Evolutionary conservation across 495 filamentous ascomycete genomes (phyloP), one percentile per base, ranked within the genome.

Genomic region (Podospora pseudopauciseta): DNA sequence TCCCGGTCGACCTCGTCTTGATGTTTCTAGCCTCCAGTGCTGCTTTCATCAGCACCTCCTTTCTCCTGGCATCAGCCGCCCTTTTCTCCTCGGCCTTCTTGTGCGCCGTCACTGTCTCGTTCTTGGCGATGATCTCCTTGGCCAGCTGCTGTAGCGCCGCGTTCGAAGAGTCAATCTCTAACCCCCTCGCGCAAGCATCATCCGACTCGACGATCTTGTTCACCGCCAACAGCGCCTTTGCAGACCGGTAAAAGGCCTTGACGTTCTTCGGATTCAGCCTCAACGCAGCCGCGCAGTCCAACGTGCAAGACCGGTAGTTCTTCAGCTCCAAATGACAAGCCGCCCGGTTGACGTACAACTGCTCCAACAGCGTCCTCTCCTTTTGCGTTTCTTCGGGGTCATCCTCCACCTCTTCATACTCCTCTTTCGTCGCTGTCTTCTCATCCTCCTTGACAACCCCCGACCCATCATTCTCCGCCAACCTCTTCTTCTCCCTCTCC

Each of bases 201-300:
- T 88, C 84, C 5, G 95, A 92, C 75, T 95, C 92, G 13, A 78
- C 73, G 63, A 95, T 77, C 73, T 88, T 89, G 70, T 88, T 87
- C 6, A 97, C 84, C 7, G 89, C 87, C 20, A 93, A 80, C 67
- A 95, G 84, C 5, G 95, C 94, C 69, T 83, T 81, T 0, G 90
- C 85, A 30, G 90, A 91, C 65, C 95, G 90, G 77, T 97, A 98
- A 75, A 87, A 91, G 4, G 94, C 93, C 79, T 99, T 99, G 73
- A 94, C 75, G 75, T 95, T 96, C 62, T 70, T 76, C 5, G 88
- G 84, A 77, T 96, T 93, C 28, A 97, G 82, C 44, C 87, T 86
- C 55, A 99, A 83, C 4, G 91, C 89, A n/a, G 86, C 80, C 2
- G 90, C 90, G 76, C 92, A 93, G 80, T 98, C 95, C 19, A 88